These are phyloP conservation scores for Cercophora scortea DNA, from an alignment of 495 filamentous ascomycete species.

Conservation along the genomic window DNA sequence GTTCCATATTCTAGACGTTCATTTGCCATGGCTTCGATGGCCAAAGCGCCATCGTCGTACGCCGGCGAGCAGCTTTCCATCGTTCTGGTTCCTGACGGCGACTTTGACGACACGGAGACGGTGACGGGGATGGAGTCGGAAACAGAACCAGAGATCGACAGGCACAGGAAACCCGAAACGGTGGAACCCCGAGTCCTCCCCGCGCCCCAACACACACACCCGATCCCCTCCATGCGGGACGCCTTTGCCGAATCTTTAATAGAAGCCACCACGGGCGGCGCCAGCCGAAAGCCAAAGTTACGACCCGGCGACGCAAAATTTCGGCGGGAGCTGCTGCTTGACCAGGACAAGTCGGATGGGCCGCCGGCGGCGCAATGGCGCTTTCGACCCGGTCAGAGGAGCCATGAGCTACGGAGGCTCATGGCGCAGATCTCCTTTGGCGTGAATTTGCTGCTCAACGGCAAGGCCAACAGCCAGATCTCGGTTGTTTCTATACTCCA, in stretches of 20 bases:
- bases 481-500: conserved; percentile 87
- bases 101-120: neutral
- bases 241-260: conserved; percentile 89
- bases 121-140: conserved; percentile 2
- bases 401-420: conserved; percentile 85
- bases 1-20: neutral
- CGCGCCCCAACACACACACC: conserved; percentile 34
- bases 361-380: conserved; percentile 68
- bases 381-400: conserved; percentile 52
- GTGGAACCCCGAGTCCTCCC: conserved; percentile 12
- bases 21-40: conserved; percentile 13
- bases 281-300: conserved; percentile 39
- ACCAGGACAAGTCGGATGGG: conserved; percentile 48
- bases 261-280: conserved; percentile 52
- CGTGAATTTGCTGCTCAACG: conserved; percentile 77
- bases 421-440: conserved; percentile 91
- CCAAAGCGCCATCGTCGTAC: conserved; percentile 3
- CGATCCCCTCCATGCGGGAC: conserved; percentile 77
- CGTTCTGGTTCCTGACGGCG: conserved; percentile 10
- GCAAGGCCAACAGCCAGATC: conserved; percentile 77
- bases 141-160: conserved; percentile 7
- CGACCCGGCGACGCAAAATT: conserved; percentile 54
- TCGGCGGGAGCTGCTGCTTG: conserved; percentile 61
- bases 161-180: conserved; percentile 1
- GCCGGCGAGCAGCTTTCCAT: conserved; percentile 19